A percentile compares a stretch with the other conserved stretches of the same genome.
phyloP scores from a whole-genome alignment of 2,329 filamentous ascomycete genomes.

The Aspergillus fischeri region DNA sequence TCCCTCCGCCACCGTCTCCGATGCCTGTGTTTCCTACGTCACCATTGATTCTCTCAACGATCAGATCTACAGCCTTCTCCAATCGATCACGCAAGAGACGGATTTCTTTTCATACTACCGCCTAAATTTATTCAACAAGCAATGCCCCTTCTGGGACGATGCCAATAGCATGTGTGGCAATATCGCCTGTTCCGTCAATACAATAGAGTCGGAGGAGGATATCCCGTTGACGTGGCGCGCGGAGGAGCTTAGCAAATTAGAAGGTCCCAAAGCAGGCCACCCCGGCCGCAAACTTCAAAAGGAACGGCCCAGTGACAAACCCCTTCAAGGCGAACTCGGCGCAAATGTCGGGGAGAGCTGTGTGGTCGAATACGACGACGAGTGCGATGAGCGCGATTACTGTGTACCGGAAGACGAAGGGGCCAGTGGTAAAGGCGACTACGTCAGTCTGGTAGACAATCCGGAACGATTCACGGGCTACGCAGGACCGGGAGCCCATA shows the following conservation, averaged over 20 bases:
- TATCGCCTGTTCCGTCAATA: constrained; percentile 92
- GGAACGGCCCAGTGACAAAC: constrained; percentile 64
- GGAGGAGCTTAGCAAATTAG: constrained; percentile 84
- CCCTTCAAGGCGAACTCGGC: constrained; percentile 77
- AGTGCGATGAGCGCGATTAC: constrained; percentile 95
- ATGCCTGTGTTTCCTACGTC: constrained; percentile 90
- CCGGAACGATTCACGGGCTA: constrained; percentile 96
- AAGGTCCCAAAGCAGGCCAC: constrained; percentile 86
- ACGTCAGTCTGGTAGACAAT: constrained; percentile 89
- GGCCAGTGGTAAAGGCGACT: constrained; percentile 81
- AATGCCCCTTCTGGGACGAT: constrained; percentile 95
- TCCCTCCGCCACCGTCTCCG: constrained; percentile 80
- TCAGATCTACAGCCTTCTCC: constrained; percentile 69
- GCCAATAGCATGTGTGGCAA: constrained; percentile 93
- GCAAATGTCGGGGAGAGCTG: constrained; percentile 90
- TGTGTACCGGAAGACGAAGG: constrained; percentile 95
- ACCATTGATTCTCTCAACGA: constrained; percentile 82
- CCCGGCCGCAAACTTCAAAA: constrained; percentile 70
- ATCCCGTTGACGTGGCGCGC: constrained; percentile 89
- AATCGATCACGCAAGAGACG: constrained; percentile 77
- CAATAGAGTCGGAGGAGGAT: constrained; percentile 90
- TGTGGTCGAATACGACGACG: constrained; percentile 94
- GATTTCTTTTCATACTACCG: constrained; percentile 99
- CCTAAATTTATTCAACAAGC: constrained; percentile 88
- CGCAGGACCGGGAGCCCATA: constrained; percentile 73